Evolutionary conservation across 1,139 yeast species (phyloP), one percentile per base, ranked within the genome.

Genomic region (Sugiyamaella paludigena): DNA sequence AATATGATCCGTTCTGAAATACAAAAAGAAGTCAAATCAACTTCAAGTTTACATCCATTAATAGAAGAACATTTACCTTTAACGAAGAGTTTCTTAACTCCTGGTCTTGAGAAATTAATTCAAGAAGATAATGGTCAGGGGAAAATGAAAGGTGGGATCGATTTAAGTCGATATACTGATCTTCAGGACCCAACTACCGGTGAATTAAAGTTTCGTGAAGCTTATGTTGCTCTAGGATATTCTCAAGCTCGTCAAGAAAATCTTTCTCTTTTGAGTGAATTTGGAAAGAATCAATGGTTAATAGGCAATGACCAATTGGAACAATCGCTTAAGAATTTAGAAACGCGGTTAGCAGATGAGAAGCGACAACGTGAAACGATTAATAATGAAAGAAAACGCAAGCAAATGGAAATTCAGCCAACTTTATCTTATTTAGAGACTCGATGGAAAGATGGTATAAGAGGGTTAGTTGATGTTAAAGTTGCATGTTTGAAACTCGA

Each of bases 201-300:
- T 7, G 44, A 41, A 13, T 33, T 59, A 36, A 51, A 54, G 31
- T 35, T 63, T 27, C 49, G 51, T 11, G 54, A 51, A 19, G 68
- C 63, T 4, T 58, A 59, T 36, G 51, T 57, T 9, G 65, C 67
- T n/a, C 53, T 66, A 27, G 62, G 51, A 7, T 62, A 66, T 51
- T 55, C 67, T 1, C 52, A 54, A 39, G 52, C 54, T 11, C 57
- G 69, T 9, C 54, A 52, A 40, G 70, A 66, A 37, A 61, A 63
- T 36, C 54, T 66, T 24, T 52, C 57, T 8, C 51, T 65, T 26
- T 47, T 63, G 39, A 51, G 54, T 1, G 57, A 61, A 39, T 58
- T 57, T 40, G 70, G 70, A 29, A 58, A 61, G 47, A 65, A 66
- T 49, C 68, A 64, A 45, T 66, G 70, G 70, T 58, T 66, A 10